Percentiles rank a stretch among this genome's conserved stretches.
Evolutionary conservation across 176 grass and related monocot species (phyloP).

Genomic region (Hyparrhenia diplandra): DNA sequence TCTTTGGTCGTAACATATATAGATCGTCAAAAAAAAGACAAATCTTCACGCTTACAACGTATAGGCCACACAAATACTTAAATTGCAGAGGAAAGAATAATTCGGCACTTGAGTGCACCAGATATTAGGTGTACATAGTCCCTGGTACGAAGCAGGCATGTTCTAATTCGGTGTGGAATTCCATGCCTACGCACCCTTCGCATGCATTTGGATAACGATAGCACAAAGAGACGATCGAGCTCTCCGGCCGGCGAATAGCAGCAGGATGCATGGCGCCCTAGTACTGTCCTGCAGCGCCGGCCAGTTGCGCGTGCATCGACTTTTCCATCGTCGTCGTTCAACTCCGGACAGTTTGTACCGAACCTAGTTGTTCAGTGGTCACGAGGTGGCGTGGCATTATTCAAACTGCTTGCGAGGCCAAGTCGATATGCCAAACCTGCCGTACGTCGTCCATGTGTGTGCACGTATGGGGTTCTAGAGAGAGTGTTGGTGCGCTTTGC

Average conservation of each 20-base stretch:
- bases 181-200: background rate
- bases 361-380: background rate
- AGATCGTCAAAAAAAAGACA: too few relatives aligned
- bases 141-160: background rate
- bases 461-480: background rate
- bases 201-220: background rate
- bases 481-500: background rate
- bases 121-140: too few relatives aligned
- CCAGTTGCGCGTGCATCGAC: background rate
- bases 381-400: background rate
- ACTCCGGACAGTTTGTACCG: background rate
- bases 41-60: too few relatives aligned
- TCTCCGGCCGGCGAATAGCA: background rate
- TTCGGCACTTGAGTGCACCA: background rate
- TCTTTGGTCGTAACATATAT: too few relatives aligned
- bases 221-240: background rate
- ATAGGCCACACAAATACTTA: background rate
- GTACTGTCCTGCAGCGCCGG: background rate
- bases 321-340: background rate
- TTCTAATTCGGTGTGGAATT: background rate
- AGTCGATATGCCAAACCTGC: background rate
- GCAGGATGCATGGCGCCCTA: background rate
- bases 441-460: too few relatives aligned
- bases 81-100: background rate
- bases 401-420: background rate